phyloP scores from a whole-genome alignment of 2,329 filamentous ascomycete genomes.

The Hortaea werneckii region DNA sequence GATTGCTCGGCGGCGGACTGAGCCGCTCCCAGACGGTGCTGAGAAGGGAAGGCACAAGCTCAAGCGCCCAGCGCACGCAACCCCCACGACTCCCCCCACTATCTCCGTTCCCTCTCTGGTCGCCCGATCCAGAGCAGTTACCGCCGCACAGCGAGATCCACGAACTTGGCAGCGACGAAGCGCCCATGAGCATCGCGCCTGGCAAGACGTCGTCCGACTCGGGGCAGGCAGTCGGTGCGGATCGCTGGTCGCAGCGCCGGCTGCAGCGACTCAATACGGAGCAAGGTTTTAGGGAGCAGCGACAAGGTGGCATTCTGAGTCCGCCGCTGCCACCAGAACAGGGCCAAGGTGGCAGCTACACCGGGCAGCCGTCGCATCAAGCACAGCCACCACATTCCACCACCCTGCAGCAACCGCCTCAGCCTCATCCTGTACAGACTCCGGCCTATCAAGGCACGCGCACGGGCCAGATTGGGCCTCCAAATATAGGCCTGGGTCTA shows the following conservation, averaged over 20 bases:
- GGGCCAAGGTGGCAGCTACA: slow-evolving; percentile 3
- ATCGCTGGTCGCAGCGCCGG: slow-evolving; percentile 28
- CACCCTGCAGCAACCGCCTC: slow-evolving; percentile 18
- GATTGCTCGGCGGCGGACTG: slow-evolving; percentile 8
- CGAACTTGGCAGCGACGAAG: slow-evolving; percentile 4
- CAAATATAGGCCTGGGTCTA: slow-evolving; percentile 17
- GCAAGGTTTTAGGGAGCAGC: slow-evolving; percentile 29
- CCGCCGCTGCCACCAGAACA: slow-evolving; percentile 14
- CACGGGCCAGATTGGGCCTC: slow-evolving; percentile 10
- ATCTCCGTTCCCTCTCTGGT: slow-evolving; percentile 11
- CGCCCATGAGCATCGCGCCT: slow-evolving; percentile 22
- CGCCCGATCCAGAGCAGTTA: slow-evolving; percentile 14
- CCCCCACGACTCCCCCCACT: not conserved
- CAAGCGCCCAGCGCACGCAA: slow-evolving; percentile 2
- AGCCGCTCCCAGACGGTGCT: slow-evolving; percentile 18
- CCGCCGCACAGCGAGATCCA: slow-evolving; percentile 14
- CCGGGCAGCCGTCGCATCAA: slow-evolving; percentile 13
- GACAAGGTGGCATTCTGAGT: slow-evolving; percentile 20
- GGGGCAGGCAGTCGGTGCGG: slow-evolving; percentile 19
- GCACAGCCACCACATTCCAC: slow-evolving; percentile 12
- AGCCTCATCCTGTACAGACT: slow-evolving; percentile 19
- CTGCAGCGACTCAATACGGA: slow-evolving; percentile 30
- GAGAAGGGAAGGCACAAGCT: slow-evolving; percentile 10
- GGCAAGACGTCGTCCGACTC: slow-evolving; percentile 26
- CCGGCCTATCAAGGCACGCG: slow-evolving; percentile 17